Evolutionary conservation across 2,329 filamentous ascomycete genomes (phyloP), one percentile per base, ranked within the genome.

Genomic region (Remersonia thermophila): DNA sequence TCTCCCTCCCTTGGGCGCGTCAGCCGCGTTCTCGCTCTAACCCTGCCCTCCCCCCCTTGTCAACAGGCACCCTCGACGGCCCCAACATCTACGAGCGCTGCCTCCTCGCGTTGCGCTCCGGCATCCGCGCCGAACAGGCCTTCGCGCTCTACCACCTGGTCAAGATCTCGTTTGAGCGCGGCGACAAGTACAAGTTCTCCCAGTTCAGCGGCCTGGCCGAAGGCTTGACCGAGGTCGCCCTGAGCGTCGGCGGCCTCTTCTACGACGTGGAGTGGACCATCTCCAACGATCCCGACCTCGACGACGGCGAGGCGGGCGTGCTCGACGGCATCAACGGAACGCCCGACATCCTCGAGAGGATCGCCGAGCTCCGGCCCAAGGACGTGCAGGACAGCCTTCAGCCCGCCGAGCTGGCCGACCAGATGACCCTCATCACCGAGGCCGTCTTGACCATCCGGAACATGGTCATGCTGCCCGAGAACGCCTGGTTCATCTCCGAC

Each of bases 131-230:
- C 10, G 89, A 98, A 54, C 82, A 95, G 50, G 78, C 84, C n/a
- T 96, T 93, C 59, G 89, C 86, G 0, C 65, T 96, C 9, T 85
- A 93, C 50, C 89, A 96, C 51, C 63, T 96, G 3, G 86, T 96
- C 41, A 93, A 94, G 55, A 95, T 96, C 18, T 95, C 87, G 0
- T 91, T 80, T 52, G 87, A 96, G 57, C 75, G 87, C 30, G 89
- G 89, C 31, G 91, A 96, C 55, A 94, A 94, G 58, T 95, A 93
- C 60, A 82, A 84, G 42, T 95, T 96, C 47, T 86, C 93, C 49
- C 83, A 84, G 4, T 96, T 95, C 48, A 80, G 83, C 2, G 80
- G 84, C 8, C 69, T 98, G 18, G 84, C 85, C 1, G 91, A 96
- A 57, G 83, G 83, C 3, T 69, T 98, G 8, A 77, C 93, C 37